Conservation (phyloP, 2,329 filamentous ascomycete species). For the Fusarium nanum region DNA sequence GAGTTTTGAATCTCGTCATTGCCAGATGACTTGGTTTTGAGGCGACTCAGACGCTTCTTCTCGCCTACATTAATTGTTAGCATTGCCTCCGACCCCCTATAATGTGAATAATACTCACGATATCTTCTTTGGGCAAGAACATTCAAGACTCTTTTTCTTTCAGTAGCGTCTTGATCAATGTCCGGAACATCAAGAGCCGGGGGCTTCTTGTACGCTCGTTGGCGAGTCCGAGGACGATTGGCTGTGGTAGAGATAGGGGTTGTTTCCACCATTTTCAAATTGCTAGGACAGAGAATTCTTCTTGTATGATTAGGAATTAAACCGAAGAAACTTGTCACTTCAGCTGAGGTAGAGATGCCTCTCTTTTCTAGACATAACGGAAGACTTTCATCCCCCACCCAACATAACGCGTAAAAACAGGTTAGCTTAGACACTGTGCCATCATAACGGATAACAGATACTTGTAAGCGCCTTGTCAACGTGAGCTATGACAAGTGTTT, state of each 20-base stretch:
- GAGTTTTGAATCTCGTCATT: slow-evolving; percentile 8
- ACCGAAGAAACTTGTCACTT: background rate
- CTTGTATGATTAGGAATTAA: background rate
- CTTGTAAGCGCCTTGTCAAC: background rate
- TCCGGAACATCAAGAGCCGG: slow-evolving; percentile 58
- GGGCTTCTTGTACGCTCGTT: slow-evolving; percentile 56
- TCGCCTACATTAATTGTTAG: slow-evolving; percentile 45
- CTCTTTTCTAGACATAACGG: slow-evolving; percentile 32
- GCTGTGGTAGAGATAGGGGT: background rate
- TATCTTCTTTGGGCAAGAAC: slow-evolving; percentile 67
- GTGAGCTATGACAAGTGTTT: slow-evolving; percentile 12
- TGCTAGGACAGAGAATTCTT: background rate
- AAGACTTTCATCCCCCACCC: slow-evolving; percentile 32
- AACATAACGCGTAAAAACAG: slow-evolving; percentile 48
- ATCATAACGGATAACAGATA: slow-evolving; percentile 49
- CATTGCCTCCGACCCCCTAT: background rate
- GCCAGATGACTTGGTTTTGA: slow-evolving; percentile 35
- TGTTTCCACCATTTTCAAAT: slow-evolving; percentile 18
- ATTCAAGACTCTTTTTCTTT: slow-evolving; percentile 65
- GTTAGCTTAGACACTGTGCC: slow-evolving; percentile 35
- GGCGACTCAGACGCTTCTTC: slow-evolving; percentile 49
- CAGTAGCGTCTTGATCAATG: slow-evolving; percentile 62
- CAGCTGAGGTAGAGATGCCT: slow-evolving; percentile 1
- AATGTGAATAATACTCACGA: slow-evolving; percentile 47
- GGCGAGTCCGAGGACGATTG: slow-evolving; percentile 51